Evolutionary conservation across 257 asterid species (phyloP).

Genomic region (Lavandula angustifolia): DNA sequence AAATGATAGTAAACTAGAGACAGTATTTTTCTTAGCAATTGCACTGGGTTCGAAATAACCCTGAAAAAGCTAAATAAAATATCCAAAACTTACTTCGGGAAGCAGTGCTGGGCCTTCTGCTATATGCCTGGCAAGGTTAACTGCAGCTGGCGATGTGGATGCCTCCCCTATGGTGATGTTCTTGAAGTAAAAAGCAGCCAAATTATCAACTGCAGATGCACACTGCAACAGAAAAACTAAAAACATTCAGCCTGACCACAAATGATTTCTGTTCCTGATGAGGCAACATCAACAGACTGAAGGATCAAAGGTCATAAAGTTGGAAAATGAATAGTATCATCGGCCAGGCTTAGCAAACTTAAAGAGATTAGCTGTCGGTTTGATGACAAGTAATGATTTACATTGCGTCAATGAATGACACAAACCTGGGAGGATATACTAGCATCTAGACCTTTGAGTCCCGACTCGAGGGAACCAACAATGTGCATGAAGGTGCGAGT

Average conservation of each 20-base stretch:
- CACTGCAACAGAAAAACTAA: conserved; percentile 52
- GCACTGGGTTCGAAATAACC: conserved; percentile 13
- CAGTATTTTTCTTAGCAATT: conserved; percentile 5
- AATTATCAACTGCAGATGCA: conserved; percentile 84
- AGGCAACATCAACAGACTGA: conserved; percentile 19
- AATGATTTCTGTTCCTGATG: conserved; percentile 12
- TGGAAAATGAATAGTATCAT: conserved; percentile 28
- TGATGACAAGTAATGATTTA: conserved; percentile 20
- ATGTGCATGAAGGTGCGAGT: conserved; percentile 79
- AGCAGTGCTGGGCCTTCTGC: conserved; percentile 82
- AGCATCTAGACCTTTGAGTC: conserved; percentile 89
- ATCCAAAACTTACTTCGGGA: conserved; percentile 65
- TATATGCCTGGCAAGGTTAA: conserved; percentile 78
- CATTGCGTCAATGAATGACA: conserved; percentile 18
- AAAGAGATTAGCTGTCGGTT: conserved; percentile 13
- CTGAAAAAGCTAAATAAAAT: conserved; percentile 22
- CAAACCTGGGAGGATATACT: conserved; percentile 89
- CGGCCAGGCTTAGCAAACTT: conserved; percentile 10
- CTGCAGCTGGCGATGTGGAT: conserved; percentile 70
- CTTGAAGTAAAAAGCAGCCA: conserved; percentile 87
- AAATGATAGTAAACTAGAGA: conserved; percentile 10
- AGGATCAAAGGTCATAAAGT: conserved; percentile 6
- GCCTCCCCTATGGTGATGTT: conserved; percentile 79
- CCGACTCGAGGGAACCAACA: conserved; percentile 91
- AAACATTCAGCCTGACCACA: conserved; percentile 26